Evolutionary conservation across 345 rosid genomes (phyloP).

Genomic region (Acer saccharum): DNA sequence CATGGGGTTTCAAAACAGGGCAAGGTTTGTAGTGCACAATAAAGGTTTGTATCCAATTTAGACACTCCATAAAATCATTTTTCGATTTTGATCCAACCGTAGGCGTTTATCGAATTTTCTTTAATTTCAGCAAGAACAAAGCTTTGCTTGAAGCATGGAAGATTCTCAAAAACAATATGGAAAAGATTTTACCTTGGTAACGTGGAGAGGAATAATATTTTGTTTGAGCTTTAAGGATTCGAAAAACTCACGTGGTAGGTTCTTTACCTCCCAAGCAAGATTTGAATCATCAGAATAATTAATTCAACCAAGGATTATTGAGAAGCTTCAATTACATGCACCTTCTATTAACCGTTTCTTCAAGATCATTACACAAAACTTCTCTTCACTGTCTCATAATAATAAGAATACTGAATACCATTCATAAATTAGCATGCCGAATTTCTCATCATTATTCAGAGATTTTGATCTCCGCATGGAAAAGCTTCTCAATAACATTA

Average conservation of each 20-base stretch:
- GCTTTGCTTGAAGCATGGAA: not conserved
- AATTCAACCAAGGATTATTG: not conserved
- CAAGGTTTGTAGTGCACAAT: no score
- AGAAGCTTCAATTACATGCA: not conserved
- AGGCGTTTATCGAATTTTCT: not conserved
- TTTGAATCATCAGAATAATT: slow-evolving; percentile 32
- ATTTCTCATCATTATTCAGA: not conserved
- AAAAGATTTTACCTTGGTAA: not conserved
- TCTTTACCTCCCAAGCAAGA: slow-evolving; percentile 35
- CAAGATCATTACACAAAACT: not conserved
- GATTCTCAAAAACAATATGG: not conserved
- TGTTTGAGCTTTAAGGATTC: not conserved
- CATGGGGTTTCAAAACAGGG: no score
- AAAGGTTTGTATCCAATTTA: no score
- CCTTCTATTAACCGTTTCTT: not conserved
- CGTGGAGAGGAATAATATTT: slow-evolving; percentile 19
- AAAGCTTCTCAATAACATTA: slow-evolving; percentile 25
- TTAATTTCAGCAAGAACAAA: slow-evolving; percentile 8
- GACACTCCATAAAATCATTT: not conserved
- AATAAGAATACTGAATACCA: not conserved
- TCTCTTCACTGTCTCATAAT: no score
- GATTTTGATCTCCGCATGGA: slow-evolving; percentile 15
- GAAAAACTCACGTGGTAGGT: not conserved
- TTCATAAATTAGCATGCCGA: not conserved
- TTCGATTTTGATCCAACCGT: not conserved